These are phyloP conservation scores for Heliamphora pulchella DNA, from an alignment of 179 eudicot genomes.

Conservation along the genomic window DNA sequence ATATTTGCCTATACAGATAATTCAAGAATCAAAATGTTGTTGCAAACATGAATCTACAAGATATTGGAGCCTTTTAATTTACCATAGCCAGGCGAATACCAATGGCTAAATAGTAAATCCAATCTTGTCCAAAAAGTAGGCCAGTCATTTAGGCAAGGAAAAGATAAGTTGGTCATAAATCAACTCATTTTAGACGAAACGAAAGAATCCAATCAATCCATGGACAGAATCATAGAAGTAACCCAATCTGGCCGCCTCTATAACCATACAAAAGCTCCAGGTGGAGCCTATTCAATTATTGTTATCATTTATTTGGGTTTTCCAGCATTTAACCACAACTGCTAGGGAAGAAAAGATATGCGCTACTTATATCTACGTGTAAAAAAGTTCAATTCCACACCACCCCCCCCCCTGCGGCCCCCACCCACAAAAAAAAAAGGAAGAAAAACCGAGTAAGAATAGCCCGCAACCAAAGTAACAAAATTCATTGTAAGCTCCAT, in stretches of 20 bases:
- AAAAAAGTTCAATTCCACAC: neutral
- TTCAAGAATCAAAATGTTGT: neutral
- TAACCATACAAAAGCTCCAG: neutral
- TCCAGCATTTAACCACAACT: too few species aligned
- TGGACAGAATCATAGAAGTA: neutral
- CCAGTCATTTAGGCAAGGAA: neutral
- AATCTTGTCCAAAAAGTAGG: neutral
- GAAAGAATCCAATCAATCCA: neutral
- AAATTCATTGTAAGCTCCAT: neutral
- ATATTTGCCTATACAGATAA: conserved; percentile 48
- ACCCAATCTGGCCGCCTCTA: neutral
- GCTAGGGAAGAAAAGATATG: neutral
- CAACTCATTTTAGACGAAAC: neutral
- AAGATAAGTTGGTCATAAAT: neutral
- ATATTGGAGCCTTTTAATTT: neutral
- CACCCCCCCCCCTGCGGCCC: too few species aligned
- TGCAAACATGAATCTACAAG: neutral
- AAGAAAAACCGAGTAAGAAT: neutral
- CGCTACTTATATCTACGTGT: neutral
- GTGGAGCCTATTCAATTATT: neutral
- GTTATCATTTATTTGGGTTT: neutral
- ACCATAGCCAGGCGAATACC: neutral
- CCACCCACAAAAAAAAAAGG: too few species aligned
- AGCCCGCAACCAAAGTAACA: neutral
- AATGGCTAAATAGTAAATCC: conserved; percentile 3